Evolutionary conservation across 225 moss, liverwort and hornwort species (phyloP), one percentile per base, ranked within the genome.

Genomic region (Bryoerythrophyllum caledonicum): DNA sequence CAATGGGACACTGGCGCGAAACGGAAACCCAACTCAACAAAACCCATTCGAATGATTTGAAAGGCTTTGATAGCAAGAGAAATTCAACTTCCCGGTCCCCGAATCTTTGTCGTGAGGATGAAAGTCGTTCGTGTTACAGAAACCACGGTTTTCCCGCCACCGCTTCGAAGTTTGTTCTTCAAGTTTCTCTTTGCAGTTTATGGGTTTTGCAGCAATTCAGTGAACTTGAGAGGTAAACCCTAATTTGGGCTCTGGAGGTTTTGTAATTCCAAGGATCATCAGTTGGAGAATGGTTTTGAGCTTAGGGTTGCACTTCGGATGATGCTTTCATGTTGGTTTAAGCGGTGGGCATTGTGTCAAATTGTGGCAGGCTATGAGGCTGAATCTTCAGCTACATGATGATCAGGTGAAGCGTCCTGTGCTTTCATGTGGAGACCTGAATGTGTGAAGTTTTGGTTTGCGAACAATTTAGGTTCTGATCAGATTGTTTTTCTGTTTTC

Each of bases 141-240:
- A 44, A 44, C 14, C 44, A 44, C 2, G 48, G 19, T 19, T 62
- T 32, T 72, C 83, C 83, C 83, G 83, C 83, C 80, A 68, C 51
- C 20, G 17, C 30, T 16, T 32, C 4, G 9, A 63, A 57, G 73
- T 76, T 59, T 16, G 15, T 2, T 24, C 68, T 76, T 58, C 68
- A 80, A 75, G 76, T 26, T 68, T 73, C 48, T 16, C 48, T 49
- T 49, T 19, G 1, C 6, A 1, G 17, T 6, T 49, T 2, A 6
- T 6, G 17, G 19, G 48, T 19, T 49, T 49, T 19, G 48, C 19
- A 6, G 6, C 48, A 49, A 19, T 17, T 7, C 48, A 49, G 34
- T 5, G 25, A 64, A 2, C 5, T 6, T 3, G 32, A 20, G 53
- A 20, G 14, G 19, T 43, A 54, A 44, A 49, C 48, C 76, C 72